Evolutionary conservation across 2,329 filamentous ascomycete genomes (phyloP), one percentile per base, ranked within the genome.

Genomic region (Cladosporium sp.): DNA sequence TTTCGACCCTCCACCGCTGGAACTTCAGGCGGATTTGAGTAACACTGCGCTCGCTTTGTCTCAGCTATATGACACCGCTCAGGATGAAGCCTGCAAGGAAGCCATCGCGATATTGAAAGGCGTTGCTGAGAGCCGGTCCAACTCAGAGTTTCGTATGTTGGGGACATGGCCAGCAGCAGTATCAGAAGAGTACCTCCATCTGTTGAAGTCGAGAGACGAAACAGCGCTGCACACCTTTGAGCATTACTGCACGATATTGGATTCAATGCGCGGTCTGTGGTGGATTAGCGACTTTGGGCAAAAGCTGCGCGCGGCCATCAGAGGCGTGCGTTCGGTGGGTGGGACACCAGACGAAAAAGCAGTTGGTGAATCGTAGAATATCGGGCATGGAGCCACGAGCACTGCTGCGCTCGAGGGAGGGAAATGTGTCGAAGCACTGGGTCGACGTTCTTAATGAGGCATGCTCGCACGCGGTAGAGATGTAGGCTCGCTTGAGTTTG

Each of bases 181-280:
- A 5, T 63, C 60, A 23, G 60, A 63, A 16, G 60, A 63, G 8
- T 63, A 56, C 36, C 10, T 56, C 2, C 60, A 48, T 4, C 21
- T 63, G 25, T 26, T 63, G 23, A 56, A 43, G 49, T 26, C n/a
- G 5, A 26, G 32, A 23, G 60, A 63, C 18, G 32, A 34, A 10
- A 28, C 34, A 6, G 60, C 49, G 10, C 13, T 63, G 49, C 49
- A 63, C 34, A 43, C 14, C 11, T 56, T 56, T 11, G 60, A 56
- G 34, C 60, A 63, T 34, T 63, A 63, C 26, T 63, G 60, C 11
- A 63, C 60, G 5, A 30, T 63, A 23, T 6, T 63, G 49, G 60
- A 63, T 13, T 63, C 60, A 34, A 54, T 46, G 49, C 49, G 60
- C 13, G 16, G 39, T 28, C 25, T 63, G 18, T 63, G 60, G 60